Evolutionary conservation across 2,329 filamentous ascomycete genomes (phyloP), one percentile per base, ranked within the genome.

Genomic region (Paraphoma sp.): DNA sequence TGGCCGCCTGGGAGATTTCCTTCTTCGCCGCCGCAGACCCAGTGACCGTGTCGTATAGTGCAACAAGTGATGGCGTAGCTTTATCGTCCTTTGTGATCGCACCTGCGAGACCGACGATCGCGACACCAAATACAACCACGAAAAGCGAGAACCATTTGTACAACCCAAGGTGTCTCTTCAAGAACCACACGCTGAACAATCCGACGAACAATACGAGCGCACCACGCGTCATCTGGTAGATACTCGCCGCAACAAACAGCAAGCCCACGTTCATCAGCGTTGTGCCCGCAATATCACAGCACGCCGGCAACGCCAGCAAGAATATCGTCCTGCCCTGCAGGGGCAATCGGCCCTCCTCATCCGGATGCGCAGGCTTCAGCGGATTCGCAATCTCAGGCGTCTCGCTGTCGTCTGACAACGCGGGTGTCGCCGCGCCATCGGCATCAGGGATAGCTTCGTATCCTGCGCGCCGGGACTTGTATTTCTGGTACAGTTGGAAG

Each of bases 171-270:
- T 87, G 89, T 46, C 92, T 87, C 69, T 87, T 89, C 54, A 99
- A 82, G 76, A 99, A 98, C 11, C 96, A 70, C 29, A 99, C 93
- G 71, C 93, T 97, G 80, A 99, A 97, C 0, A 98, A 81, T 0
- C 95, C 95, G 17, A 99, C 95, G 68, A 99, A 99, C 6, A 99
- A 84, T 3, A 99, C 94, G 42, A 99, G 83, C 0, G 95, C 95
- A 8, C 95, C 95, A 56, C 95, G 85, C 1, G 94, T 98, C 95
- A 99, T 99, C 80, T 99, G 95, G 79, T 97, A 99, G 71, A 99
- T 97, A 58, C 92, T 96, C 1, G 95, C 92, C 11, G 92, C 95
- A 23, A 98, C 93, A 74, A 98, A 93, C 47, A 98, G 84, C 64
- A 99, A 83, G 3, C 95, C 95, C 4, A 92, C 91, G 72, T 99